These are phyloP conservation scores for Polygonum maritimum DNA, from an alignment of 148 eudicot genomes.

Conservation along the genomic window DNA sequence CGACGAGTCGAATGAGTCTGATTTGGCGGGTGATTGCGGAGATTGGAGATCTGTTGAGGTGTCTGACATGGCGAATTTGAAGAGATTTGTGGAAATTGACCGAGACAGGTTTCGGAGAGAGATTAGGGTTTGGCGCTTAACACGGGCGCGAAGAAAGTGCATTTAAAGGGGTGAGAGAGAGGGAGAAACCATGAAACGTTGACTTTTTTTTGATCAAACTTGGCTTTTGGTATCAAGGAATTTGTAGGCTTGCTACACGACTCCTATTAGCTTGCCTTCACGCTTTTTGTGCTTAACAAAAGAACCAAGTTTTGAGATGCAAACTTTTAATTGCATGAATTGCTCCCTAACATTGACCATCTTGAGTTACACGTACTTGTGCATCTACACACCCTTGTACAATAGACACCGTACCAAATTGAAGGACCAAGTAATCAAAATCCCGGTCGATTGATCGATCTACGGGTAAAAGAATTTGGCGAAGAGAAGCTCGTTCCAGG, in stretches of 20 bases:
- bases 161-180: constrained; percentile 17
- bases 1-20: constrained; percentile 42
- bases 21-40: background rate
- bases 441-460: background rate
- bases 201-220: too few species aligned
- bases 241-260: too few species aligned
- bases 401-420: too few species aligned
- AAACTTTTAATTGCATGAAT: too few species aligned
- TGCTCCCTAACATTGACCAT: too few species aligned
- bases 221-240: too few species aligned
- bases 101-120: constrained; percentile 18
- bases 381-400: too few species aligned
- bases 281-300: too few species aligned
- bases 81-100: constrained; percentile 15
- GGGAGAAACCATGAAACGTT: constrained; percentile 1
- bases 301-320: too few species aligned
- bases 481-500: constrained; percentile 80
- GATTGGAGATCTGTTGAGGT: constrained; percentile 17
- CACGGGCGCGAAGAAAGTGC: constrained; percentile 28
- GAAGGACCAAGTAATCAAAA: too few species aligned
- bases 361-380: too few species aligned
- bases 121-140: constrained; percentile 38
- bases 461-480: constrained; percentile 19
- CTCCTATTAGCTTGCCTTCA: too few species aligned
- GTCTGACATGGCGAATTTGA: constrained; percentile 14